These are phyloP conservation scores for Panus rudis DNA, from an alignment of 768 basidiomycete genomes.

Conservation along the genomic window DNA sequence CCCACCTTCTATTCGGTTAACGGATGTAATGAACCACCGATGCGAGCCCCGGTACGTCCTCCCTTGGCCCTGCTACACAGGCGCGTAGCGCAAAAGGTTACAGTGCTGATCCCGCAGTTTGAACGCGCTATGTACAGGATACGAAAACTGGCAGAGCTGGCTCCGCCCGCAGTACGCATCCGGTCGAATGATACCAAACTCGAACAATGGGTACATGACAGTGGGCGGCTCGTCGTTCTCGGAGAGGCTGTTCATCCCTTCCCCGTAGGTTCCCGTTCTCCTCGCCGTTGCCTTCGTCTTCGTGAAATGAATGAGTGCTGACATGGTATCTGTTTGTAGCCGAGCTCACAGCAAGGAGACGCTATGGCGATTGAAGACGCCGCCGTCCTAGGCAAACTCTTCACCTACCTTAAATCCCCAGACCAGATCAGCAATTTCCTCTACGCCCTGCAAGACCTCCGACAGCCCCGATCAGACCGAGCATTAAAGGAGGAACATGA, in stretches of 20 bases:
- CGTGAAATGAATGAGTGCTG: not conserved
- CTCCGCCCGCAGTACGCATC: not conserved
- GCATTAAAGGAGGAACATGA: conserved; percentile 3
- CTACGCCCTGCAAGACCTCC: conserved; percentile 28
- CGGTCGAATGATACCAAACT: conserved; percentile 5
- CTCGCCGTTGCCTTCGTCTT: not conserved
- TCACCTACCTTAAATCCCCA: conserved; percentile 25
- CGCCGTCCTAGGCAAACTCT: conserved; percentile 32
- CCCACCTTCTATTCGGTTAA: too few species aligned
- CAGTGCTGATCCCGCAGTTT: too few species aligned
- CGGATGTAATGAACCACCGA: too few species aligned
- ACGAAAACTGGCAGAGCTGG: not conserved
- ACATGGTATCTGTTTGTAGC: conserved; percentile 13
- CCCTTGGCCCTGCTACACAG: too few species aligned
- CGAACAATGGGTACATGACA: conserved; percentile 26
- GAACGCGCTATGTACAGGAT: too few species aligned
- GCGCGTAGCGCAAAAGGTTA: too few species aligned
- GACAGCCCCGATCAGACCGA: conserved; percentile 20
- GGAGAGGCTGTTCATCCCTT: conserved; percentile 34
- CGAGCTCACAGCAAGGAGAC: conserved; percentile 25
- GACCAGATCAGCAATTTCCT: conserved; percentile 27
- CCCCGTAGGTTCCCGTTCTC: conserved; percentile 18
- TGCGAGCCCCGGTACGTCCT: too few species aligned
- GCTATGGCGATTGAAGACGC: conserved; percentile 34
- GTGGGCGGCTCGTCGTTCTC: conserved; percentile 22